Evolutionary conservation across 1,139 yeast genomes (phyloP).

Genomic region (Hyphopichia buzzinii): DNA sequence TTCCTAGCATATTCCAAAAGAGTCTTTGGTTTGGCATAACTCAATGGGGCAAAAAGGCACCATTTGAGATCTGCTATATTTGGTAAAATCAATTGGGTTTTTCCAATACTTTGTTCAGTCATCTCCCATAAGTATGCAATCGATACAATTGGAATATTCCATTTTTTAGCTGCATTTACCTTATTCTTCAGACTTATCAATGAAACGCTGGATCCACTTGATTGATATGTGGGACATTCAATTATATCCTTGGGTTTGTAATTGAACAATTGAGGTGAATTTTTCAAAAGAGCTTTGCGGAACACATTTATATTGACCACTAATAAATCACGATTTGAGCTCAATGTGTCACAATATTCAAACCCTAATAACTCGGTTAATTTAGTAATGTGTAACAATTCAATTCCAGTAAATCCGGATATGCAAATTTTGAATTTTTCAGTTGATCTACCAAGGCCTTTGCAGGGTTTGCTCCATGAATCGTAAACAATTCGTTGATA

Average conservation of each 20-base stretch:
- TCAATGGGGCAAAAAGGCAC: constrained; percentile 52
- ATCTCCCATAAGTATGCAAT: constrained; percentile 52
- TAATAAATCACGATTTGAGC: constrained; percentile 58
- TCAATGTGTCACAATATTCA: constrained; percentile 49
- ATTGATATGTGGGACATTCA: constrained; percentile 32
- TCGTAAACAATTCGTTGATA: constrained; percentile 56
- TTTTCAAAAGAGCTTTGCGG: constrained; percentile 28
- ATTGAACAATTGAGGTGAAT: constrained; percentile 38
- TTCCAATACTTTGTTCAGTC: constrained; percentile 14
- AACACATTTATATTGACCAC: constrained; percentile 60
- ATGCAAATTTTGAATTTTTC: constrained; percentile 53
- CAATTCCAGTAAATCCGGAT: constrained; percentile 84
- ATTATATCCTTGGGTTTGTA: constrained; percentile 35
- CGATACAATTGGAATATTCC: constrained; percentile 58
- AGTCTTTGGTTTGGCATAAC: constrained; percentile 22
- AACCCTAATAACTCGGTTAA: constrained; percentile 55
- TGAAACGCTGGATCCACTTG: constrained; percentile 30
- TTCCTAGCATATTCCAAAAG: constrained; percentile 32
- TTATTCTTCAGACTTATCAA: constrained; percentile 50
- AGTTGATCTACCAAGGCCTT: constrained; percentile 29
- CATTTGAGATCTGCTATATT: constrained; percentile 41
- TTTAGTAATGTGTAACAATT: constrained; percentile 69
- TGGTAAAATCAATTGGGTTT: constrained; percentile 22
- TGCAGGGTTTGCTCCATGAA: constrained; percentile 70
- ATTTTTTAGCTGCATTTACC: constrained; percentile 53